phyloP scores from a whole-genome alignment of 1,284 basidiomycete genomes.

The Austroboletus novae-zelandiae region DNA sequence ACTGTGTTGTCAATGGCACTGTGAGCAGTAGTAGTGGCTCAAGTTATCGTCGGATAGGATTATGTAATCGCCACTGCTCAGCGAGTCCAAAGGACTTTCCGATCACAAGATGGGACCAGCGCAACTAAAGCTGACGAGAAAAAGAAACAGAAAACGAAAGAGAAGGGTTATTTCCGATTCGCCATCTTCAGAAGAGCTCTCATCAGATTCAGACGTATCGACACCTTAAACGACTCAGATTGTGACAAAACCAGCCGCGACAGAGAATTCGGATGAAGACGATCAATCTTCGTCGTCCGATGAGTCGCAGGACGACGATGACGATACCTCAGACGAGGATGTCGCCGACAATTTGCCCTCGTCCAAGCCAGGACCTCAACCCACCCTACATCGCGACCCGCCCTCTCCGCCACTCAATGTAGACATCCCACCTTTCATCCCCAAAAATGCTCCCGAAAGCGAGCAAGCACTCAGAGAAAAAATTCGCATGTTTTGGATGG shows the following conservation, averaged over 20 bases:
- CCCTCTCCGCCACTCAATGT: conserved; percentile 47
- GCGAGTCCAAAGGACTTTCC: no score
- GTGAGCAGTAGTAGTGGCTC: no score
- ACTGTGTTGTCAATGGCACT: no score
- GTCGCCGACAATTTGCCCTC: conserved; percentile 3
- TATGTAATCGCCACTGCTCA: no score
- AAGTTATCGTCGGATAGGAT: no score
- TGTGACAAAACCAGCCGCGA: conserved; percentile 5
- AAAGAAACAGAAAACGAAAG: conserved; percentile 53
- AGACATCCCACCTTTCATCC: conserved; percentile 52
- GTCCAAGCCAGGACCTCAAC: conserved; percentile 7
- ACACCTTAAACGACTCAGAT: background rate
- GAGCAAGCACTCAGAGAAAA: conserved; percentile 58
- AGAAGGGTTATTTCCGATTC: conserved; percentile 45
- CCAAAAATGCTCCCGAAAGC: conserved; percentile 35
- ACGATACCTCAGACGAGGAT: conserved; percentile 18
- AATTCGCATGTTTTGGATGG: conserved; percentile 81
- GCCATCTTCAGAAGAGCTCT: conserved; percentile 42
- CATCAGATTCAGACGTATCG: conserved; percentile 21
- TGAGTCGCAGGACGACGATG: conserved; percentile 6
- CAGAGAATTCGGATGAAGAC: conserved; percentile 4
- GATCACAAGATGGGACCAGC: conserved; percentile 20
- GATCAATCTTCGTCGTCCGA: conserved; percentile 29
- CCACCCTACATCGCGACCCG: conserved; percentile 25
- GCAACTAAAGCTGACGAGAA: conserved; percentile 36